phyloP scores from a whole-genome alignment of 2,329 filamentous ascomycete genomes.

The Zarea fungicola region DNA sequence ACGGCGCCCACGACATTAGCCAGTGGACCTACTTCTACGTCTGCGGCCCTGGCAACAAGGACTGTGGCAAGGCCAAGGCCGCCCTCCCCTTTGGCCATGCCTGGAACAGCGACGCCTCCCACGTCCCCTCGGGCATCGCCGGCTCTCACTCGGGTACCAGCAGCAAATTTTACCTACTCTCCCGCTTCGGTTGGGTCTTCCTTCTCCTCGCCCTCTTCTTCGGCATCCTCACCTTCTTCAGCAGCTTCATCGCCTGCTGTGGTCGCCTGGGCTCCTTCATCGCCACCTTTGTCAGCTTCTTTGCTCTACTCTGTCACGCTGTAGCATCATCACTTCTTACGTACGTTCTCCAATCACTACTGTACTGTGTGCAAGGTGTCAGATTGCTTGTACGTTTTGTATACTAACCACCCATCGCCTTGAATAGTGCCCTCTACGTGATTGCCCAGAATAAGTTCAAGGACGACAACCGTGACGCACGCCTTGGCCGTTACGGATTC shows the following conservation, averaged over 20 bases:
- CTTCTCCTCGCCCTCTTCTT: slow-evolving; percentile 83
- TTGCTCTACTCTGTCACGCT: slow-evolving; percentile 65
- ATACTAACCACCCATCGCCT: slow-evolving; percentile 1
- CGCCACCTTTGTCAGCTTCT: slow-evolving; percentile 49
- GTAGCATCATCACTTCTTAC: slow-evolving; percentile 69
- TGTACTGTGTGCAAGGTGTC: slow-evolving; percentile 18
- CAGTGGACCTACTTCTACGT: slow-evolving; percentile 92
- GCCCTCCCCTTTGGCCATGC: slow-evolving; percentile 70
- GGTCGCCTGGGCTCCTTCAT: slow-evolving; percentile 66
- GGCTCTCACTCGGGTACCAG: slow-evolving; percentile 52
- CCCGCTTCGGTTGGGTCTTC: slow-evolving; percentile 90
- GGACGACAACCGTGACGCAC: slow-evolving; percentile 48
- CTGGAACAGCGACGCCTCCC: slow-evolving; percentile 44
- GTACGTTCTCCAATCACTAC: slow-evolving; percentile 39
- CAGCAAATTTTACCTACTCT: slow-evolving; percentile 69
- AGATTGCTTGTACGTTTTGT: background rate
- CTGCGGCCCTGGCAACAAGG: slow-evolving; percentile 58
- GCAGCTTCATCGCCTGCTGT: slow-evolving; percentile 63
- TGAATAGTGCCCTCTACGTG: slow-evolving; percentile 57
- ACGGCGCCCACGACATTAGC: slow-evolving; percentile 59
- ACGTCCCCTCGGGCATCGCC: slow-evolving; percentile 39
- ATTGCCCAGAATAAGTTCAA: slow-evolving; percentile 63
- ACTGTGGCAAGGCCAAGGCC: slow-evolving; percentile 59
- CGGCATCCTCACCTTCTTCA: slow-evolving; percentile 60
- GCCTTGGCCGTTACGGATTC: slow-evolving; percentile 63